Base-by-base conservation (phyloP, 2,329 filamentous ascomycete genomes). In the Neopestalotiopsis sp. region DNA sequence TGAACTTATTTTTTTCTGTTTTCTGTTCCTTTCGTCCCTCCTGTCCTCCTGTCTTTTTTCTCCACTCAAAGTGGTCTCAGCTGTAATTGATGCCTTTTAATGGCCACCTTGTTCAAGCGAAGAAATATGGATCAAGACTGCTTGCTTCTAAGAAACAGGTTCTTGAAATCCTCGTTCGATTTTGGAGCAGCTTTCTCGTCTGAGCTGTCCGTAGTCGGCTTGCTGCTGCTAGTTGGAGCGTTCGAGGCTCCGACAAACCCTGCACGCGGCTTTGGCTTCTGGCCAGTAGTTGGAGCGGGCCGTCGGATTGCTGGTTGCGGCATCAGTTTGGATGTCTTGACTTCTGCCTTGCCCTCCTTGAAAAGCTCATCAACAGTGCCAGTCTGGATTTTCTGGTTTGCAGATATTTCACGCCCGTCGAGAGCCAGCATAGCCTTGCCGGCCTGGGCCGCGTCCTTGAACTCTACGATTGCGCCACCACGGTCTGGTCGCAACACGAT, bases 381-480 rank as follows among this genome's bases (percentile, higher is more conserved):
- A 0, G 85, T 88, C 17, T 84, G 85, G 30, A 92, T 80, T 68
- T 81, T 86, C 45, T 83, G 81, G 3, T 85, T 87, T 61, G 76
- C 74, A 45, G 83, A 85, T 59, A 91, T 86, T 64, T 88, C 85
- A 65, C 84, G 76, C 5, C 87, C 87, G 58, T 89, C 84, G 2
- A 92, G 81, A 32, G 83, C 84, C 7, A 92, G 77, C n/a, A 88
- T 84, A 1, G 92, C 92, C 76, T 88, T 92, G 32, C 95, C 95
- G 0, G 92, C 92, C 45, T 90, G 87, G 2, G 89, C 85, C 2
- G 91, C 86, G 65, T 93, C 89, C 2, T 83, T 83, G 75, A 93
- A 98, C 77, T 98, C 96, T 49, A 98, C 87, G 67, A 95, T 92
- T 5, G 95, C 96, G 13, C 94, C 95, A 69, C 91, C 90, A 71